phyloP scores from a whole-genome alignment of 2,329 filamentous ascomycete genomes.

The Fusarium vanettenii region DNA sequence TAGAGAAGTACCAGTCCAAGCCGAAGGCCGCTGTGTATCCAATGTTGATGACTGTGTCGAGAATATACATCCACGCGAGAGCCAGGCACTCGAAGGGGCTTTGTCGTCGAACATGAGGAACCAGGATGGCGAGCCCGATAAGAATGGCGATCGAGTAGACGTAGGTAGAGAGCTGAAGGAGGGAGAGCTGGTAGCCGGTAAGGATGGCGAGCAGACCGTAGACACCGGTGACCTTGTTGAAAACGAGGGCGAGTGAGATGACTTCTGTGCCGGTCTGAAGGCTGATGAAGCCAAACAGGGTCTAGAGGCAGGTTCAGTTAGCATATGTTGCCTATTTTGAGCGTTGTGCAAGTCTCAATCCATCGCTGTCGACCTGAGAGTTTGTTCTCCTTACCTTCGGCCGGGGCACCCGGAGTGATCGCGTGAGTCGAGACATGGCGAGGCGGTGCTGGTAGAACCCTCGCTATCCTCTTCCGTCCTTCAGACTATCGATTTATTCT shows the following conservation, averaged over 20 bases:
- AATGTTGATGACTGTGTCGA: conserved; percentile 86
- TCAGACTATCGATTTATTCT: conserved; percentile 4
- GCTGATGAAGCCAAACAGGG: conserved; percentile 86
- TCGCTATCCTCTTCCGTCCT: conserved; percentile 2
- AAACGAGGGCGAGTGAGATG: conserved; percentile 82
- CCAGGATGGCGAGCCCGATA: conserved; percentile 73
- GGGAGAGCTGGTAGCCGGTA: conserved; percentile 85
- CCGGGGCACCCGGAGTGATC: conserved; percentile 54
- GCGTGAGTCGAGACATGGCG: conserved; percentile 52
- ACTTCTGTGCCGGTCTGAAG: conserved; percentile 88
- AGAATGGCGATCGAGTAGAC: conserved; percentile 84
- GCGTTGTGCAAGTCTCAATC: conserved; percentile 3
- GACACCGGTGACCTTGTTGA: conserved; percentile 93
- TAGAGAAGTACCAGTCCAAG: conserved; percentile 84
- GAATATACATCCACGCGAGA: conserved; percentile 85
- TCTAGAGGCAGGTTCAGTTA: conserved; percentile 61
- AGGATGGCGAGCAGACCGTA: conserved; percentile 91
- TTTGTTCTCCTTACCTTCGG: conserved; percentile 51
- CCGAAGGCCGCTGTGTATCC: conserved; percentile 86
- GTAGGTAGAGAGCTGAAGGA: conserved; percentile 90
- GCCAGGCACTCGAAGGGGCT: conserved; percentile 82
- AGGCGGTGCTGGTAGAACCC: conserved; percentile 8
- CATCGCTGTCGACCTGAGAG: background rate
- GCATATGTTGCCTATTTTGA: conserved; percentile 9
- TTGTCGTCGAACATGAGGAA: conserved; percentile 83